Base-by-base conservation (phyloP, 352 stramenopile genomes). In the Phytophthora litchii region DNA sequence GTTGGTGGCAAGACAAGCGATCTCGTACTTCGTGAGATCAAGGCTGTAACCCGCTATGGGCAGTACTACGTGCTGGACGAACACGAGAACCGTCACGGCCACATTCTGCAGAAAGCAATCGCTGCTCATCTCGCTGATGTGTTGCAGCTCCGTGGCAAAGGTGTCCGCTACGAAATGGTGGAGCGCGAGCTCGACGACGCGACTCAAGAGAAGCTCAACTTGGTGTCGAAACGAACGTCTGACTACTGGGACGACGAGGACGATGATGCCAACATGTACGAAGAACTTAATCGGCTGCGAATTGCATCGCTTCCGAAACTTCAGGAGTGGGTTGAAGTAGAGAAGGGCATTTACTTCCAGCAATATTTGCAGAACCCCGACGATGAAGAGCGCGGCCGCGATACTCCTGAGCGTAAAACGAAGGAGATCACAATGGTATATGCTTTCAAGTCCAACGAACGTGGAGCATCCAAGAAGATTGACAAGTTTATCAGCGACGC, bases 81-180 rank as follows among this genome's bases (percentile, higher is more conserved):
- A 35, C 16, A 70, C 58, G 13, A 75, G 29, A 57, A 72, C 21
- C 49, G 74, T 11, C 48, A 73, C 37, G 63, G 59, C 25, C 52
- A 72, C 35, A 42, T 85, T 13, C 45, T 85, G 20, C 72, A 82
- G 48, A 85, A 82, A 48, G 75, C 75, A 14, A 67, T 82, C 19
- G 54, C 71, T 3, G 57, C 67, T 12, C 60, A 80, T 29, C 49
- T 85, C 6, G 44, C 68, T 9, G 61, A 78, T n/a, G 19, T 67
- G 17, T 51, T 80, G 4, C 36, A 74, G 17, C 44, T 83, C 31
- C 31, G 43, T 12, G 57, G 56, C 23, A 71, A 78, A 42, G 64
- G 58, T 10, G 52, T 61, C 2, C 57, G 64, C 9, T 82, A 78
- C 51, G 72, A 82, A 23, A 54, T 85, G 34, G 41, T 80, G 20